Percentiles rank a stretch among this genome's conserved stretches.
These are phyloP conservation scores for Fusarium solani-melongenae DNA, from an alignment of 2,329 filamentous ascomycete genomes.

Conservation along the genomic window DNA sequence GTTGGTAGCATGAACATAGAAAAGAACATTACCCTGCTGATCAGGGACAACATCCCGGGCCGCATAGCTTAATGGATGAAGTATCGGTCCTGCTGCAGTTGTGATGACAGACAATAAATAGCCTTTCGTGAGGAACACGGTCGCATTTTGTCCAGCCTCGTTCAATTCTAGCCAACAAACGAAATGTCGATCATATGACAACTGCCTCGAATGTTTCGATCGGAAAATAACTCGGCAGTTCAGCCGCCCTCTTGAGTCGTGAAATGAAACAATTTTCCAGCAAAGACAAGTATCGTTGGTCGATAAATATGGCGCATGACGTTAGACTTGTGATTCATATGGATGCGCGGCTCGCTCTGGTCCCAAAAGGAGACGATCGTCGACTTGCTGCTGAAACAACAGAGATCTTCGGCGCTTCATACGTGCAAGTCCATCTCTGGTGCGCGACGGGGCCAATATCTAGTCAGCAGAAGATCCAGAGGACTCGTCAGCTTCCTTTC, in stretches of 20 bases:
- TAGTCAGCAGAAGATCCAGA: conserved; percentile 20
- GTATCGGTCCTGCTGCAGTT: neutral
- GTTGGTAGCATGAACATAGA: neutral
- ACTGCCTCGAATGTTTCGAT: conserved; percentile 23
- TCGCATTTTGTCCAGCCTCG: conserved; percentile 3
- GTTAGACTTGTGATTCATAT: conserved; percentile 13
- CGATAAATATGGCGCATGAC: conserved; percentile 22
- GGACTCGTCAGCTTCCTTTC: conserved; percentile 40
- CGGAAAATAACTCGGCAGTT: conserved; percentile 28
- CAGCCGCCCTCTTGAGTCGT: neutral
- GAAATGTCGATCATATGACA: conserved; percentile 5
- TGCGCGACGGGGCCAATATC: conserved; percentile 27
- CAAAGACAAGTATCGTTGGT: conserved; percentile 12
- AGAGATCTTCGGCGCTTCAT: conserved; percentile 24
- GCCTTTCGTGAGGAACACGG: neutral
- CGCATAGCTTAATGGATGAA: neutral
- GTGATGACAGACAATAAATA: neutral
- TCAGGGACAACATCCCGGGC: neutral
- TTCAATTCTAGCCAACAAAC: neutral
- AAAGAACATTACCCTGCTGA: neutral
- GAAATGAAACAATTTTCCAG: conserved; percentile 9
- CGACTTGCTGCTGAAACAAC: conserved; percentile 27
- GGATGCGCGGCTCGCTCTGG: conserved; percentile 19
- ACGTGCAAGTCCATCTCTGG: conserved; percentile 16
- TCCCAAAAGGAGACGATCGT: conserved; percentile 35